These are phyloP conservation scores for Camillea tinctor DNA, from an alignment of 2,329 filamentous ascomycete genomes.

Conservation along the genomic window DNA sequence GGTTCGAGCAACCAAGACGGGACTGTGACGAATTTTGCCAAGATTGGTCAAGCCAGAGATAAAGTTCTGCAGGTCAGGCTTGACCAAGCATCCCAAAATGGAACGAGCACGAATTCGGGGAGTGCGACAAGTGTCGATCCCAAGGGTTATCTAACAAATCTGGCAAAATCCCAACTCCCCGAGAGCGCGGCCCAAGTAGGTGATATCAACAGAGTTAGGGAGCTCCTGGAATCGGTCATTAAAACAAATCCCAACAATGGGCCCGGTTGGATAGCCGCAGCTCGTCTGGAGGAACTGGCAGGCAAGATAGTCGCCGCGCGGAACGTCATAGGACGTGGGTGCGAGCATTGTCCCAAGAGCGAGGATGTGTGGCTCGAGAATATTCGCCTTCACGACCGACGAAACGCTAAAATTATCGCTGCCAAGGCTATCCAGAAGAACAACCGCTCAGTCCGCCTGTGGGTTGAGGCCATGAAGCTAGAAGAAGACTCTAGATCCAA, in stretches of 20 bases:
- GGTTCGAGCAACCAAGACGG: slow-evolving; percentile 62
- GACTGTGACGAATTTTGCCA: slow-evolving; percentile 96
- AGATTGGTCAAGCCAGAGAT: slow-evolving; percentile 93
- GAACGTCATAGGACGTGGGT: slow-evolving; percentile 83
- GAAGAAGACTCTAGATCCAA: slow-evolving; percentile 81
- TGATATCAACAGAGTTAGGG: slow-evolving; percentile 90
- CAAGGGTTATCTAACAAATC: slow-evolving; percentile 90
- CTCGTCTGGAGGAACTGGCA: slow-evolving; percentile 86
- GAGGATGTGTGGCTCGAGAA: slow-evolving; percentile 97
- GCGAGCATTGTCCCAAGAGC: slow-evolving; percentile 86
- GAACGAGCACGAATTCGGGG: slow-evolving; percentile 67
- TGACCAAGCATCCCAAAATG: slow-evolving; percentile 78
- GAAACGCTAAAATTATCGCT: slow-evolving; percentile 94
- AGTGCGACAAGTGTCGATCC: slow-evolving; percentile 90
- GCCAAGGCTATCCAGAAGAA: slow-evolving; percentile 92
- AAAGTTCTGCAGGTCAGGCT: slow-evolving; percentile 94
- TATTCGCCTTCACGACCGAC: slow-evolving; percentile 85
- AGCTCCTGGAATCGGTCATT: slow-evolving; percentile 92
- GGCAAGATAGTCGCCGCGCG: slow-evolving; percentile 88
- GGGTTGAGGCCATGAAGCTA: slow-evolving; percentile 93
- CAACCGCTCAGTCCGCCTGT: slow-evolving; percentile 80
- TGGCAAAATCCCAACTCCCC: slow-evolving; percentile 77
- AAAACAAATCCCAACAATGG: slow-evolving; percentile 95
- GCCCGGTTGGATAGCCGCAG: slow-evolving; percentile 93
- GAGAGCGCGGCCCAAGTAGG: slow-evolving; percentile 83